A percentile compares a stretch with the other conserved stretches of the same genome.
phyloP scores from a whole-genome alignment of 2,329 filamentous ascomycete genomes.

The Sclerotinia borealis region DNA sequence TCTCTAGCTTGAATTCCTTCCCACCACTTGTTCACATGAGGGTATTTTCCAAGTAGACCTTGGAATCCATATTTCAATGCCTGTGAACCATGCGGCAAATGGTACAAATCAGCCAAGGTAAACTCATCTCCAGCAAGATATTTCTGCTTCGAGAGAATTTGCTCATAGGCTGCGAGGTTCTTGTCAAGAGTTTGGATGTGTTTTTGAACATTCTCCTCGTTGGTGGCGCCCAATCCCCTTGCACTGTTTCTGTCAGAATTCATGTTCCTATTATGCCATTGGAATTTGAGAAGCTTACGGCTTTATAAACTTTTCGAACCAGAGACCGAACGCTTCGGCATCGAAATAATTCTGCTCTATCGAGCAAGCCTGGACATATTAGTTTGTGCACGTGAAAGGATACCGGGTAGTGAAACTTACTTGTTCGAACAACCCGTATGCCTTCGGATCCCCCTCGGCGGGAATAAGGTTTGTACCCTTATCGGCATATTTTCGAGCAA shows the following conservation, averaged over 20 bases:
- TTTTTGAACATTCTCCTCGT: background rate
- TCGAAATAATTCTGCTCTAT: background rate
- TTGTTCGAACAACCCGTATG: conserved; percentile 21
- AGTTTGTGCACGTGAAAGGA: background rate
- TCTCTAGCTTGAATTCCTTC: conserved; percentile 12
- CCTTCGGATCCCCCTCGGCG: conserved; percentile 22
- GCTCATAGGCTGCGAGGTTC: conserved; percentile 18
- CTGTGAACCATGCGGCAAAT: conserved; percentile 17
- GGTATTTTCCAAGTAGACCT: conserved; percentile 5
- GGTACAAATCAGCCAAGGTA: conserved; percentile 20
- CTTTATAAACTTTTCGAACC: background rate
- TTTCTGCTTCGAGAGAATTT: conserved; percentile 20
- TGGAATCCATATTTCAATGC: conserved; percentile 8
- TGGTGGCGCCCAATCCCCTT: background rate
- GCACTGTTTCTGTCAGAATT: background rate
- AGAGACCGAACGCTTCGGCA: background rate
- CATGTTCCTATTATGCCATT: background rate
- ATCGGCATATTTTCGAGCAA: conserved; percentile 30
- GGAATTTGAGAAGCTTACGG: background rate
- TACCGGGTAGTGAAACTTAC: background rate
- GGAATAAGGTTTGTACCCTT: conserved; percentile 27
- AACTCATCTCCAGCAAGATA: conserved; percentile 23
- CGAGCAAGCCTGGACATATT: background rate
- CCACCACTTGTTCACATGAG: conserved; percentile 9
- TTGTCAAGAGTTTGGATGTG: background rate